Conservation (phyloP, 306 rosid species). For the Quercus suber region DNA sequence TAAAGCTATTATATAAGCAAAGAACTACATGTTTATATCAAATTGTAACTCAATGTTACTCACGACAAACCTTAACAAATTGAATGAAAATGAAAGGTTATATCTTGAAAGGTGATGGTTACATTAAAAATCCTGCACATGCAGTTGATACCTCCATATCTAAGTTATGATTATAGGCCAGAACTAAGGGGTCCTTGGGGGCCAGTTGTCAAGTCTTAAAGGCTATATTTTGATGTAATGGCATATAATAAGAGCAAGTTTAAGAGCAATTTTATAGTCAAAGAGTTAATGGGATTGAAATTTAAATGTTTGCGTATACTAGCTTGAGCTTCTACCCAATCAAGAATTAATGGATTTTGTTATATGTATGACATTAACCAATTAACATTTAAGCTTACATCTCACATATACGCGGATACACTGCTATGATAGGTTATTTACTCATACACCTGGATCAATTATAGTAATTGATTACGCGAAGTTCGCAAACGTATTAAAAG, state of each 20-base stretch:
- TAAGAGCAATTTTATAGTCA: too few species aligned
- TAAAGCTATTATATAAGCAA: too few species aligned
- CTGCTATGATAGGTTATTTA: too few species aligned
- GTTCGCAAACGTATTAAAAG: neutral
- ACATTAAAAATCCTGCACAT: neutral
- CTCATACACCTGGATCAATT: too few species aligned
- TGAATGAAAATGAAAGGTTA: neutral
- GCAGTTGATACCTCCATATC: neutral
- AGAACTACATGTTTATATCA: neutral
- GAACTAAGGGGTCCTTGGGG: neutral
- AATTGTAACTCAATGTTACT: neutral
- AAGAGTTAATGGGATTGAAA: too few species aligned
- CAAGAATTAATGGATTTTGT: neutral
- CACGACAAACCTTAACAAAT: neutral
- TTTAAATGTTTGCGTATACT: too few species aligned
- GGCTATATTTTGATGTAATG: too few species aligned
- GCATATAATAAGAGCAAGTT: too few species aligned
- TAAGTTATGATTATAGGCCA: neutral
- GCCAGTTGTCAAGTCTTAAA: neutral
- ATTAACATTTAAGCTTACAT: neutral
- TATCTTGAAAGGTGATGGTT: neutral
- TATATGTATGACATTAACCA: neutral
- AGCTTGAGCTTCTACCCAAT: neutral
- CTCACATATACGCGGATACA: neutral
- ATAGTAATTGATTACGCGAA: neutral